Evolutionary conservation across 192 early-diverging fungal genomes (phyloP).

Genomic region (Coemansia sp.): DNA sequence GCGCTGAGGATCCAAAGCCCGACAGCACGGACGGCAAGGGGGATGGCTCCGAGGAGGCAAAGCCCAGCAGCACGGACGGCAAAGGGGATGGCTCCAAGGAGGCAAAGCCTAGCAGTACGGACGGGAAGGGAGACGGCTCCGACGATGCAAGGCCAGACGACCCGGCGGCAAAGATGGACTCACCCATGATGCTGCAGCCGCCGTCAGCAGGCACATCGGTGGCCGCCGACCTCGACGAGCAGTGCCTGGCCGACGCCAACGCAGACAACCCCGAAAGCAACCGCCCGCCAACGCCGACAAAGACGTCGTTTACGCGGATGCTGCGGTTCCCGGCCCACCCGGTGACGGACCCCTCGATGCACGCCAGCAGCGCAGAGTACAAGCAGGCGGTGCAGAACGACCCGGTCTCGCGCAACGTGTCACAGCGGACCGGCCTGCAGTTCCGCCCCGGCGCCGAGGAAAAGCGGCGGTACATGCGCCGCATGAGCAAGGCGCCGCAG

Average conservation of each 20-base stretch:
- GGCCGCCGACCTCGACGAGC: constrained; percentile 44
- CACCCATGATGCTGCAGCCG: constrained; percentile 20
- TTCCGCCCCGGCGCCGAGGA: constrained; percentile 44
- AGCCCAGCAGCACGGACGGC: too few species aligned
- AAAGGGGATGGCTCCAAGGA: too few species aligned
- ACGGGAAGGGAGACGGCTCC: too few species aligned
- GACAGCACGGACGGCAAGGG: too few species aligned
- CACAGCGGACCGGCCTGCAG: constrained; percentile 38
- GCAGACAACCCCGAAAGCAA: constrained; percentile 48
- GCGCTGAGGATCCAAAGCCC: background rate
- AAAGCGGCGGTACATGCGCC: constrained; percentile 33
- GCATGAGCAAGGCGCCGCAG: constrained; percentile 46
- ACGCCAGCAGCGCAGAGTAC: constrained; percentile 23
- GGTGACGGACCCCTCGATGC: constrained; percentile 8
- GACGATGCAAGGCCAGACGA: background rate
- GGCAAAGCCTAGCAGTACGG: too few species aligned
- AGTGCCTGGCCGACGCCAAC: constrained; percentile 42
- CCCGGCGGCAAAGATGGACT: background rate
- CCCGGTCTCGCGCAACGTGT: constrained; percentile 41
- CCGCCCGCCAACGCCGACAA: constrained; percentile 47
- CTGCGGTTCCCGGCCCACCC: constrained; percentile 21
- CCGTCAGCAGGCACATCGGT: constrained; percentile 42
- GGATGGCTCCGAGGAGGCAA: too few species aligned
- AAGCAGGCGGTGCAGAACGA: constrained; percentile 26
- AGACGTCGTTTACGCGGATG: constrained; percentile 35